Percentiles rank a stretch among this genome's conserved stretches.
These are phyloP conservation scores for Penicillium frequentans DNA, from an alignment of 2,329 filamentous ascomycete species.

Conservation along the genomic window DNA sequence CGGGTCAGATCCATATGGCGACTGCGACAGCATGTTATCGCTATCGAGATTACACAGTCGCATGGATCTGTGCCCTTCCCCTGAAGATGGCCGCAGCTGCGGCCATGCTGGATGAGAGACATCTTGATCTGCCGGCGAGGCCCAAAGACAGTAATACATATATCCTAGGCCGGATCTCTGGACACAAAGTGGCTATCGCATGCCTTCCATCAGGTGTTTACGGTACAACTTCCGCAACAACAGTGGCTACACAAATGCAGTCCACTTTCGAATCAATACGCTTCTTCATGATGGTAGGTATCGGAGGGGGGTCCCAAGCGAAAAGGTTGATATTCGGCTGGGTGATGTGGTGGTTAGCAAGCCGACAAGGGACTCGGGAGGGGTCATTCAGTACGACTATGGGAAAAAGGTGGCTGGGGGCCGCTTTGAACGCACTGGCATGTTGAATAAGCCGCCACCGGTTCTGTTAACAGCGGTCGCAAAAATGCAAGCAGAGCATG, in stretches of 20 bases:
- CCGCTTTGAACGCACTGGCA: slow-evolving; percentile 12
- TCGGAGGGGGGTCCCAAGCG: slow-evolving; percentile 19
- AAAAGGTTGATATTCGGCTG: neutral
- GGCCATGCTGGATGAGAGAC: slow-evolving; percentile 13
- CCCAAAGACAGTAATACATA: slow-evolving; percentile 12
- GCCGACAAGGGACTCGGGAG: neutral
- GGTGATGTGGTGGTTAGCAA: slow-evolving; percentile 5
- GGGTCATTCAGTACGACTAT: slow-evolving; percentile 22
- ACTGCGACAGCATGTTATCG: neutral
- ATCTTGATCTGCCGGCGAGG: neutral
- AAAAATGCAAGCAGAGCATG: neutral
- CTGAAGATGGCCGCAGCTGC: slow-evolving; percentile 15
- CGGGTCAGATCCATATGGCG: neutral
- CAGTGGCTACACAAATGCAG: neutral
- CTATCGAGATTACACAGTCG: slow-evolving; percentile 13
- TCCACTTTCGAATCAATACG: slow-evolving; percentile 17
- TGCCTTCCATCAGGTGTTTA: slow-evolving; percentile 6
- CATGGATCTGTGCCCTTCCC: slow-evolving; percentile 14
- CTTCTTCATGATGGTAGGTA: slow-evolving; percentile 20
- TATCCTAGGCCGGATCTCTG: neutral
- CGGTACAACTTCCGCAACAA: slow-evolving; percentile 9
- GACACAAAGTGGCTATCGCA: slow-evolving; percentile 13
- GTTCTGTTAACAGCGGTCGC: neutral
- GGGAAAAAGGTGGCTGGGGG: slow-evolving; percentile 14
- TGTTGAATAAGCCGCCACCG: neutral